These are phyloP conservation scores for Combretum micranthum DNA, from an alignment of 345 rosid species.

Conservation along the genomic window DNA sequence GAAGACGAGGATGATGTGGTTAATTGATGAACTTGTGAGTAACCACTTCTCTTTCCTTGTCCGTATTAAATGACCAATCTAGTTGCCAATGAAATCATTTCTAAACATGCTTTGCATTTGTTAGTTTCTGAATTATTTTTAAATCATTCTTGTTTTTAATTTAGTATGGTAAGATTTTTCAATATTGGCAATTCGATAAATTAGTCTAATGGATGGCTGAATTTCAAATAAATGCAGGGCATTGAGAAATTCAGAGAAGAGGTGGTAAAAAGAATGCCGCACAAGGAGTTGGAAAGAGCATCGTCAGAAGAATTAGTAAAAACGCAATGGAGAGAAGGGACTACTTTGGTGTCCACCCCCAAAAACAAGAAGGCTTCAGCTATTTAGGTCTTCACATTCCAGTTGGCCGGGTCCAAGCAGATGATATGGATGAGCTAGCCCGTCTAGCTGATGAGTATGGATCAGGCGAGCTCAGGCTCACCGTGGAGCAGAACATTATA, in stretches of 20 bases:
- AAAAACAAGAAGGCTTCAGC: slow-evolving; percentile 84
- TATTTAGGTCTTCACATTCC: slow-evolving; percentile 80
- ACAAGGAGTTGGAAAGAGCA: slow-evolving; percentile 51
- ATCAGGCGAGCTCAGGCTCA: slow-evolving; percentile 80
- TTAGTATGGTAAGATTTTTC: too few relatives aligned
- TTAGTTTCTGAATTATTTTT: too few relatives aligned
- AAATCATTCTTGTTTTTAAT: too few relatives aligned
- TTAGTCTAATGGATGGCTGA: not conserved
- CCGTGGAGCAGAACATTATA: slow-evolving; percentile 86
- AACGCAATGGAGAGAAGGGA: slow-evolving; percentile 77
- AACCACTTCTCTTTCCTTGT: not conserved
- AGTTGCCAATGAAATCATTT: not conserved
- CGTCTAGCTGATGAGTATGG: slow-evolving; percentile 71
- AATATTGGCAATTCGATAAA: too few relatives aligned
- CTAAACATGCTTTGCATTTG: not conserved
- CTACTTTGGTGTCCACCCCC: slow-evolving; percentile 74
- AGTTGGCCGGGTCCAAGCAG: slow-evolving; percentile 81
- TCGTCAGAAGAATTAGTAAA: slow-evolving; percentile 59
- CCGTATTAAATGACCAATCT: not conserved
- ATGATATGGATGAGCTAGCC: slow-evolving; percentile 89
- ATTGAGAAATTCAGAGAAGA: slow-evolving; percentile 80
- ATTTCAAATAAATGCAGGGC: slow-evolving; percentile 42
- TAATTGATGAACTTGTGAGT: slow-evolving; percentile 90
- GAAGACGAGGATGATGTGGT: slow-evolving; percentile 97
- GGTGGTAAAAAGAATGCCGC: slow-evolving; percentile 69